Evolutionary conservation across 495 filamentous ascomycete genomes (phyloP).

Genomic region (Xylaria flabelliformis): DNA sequence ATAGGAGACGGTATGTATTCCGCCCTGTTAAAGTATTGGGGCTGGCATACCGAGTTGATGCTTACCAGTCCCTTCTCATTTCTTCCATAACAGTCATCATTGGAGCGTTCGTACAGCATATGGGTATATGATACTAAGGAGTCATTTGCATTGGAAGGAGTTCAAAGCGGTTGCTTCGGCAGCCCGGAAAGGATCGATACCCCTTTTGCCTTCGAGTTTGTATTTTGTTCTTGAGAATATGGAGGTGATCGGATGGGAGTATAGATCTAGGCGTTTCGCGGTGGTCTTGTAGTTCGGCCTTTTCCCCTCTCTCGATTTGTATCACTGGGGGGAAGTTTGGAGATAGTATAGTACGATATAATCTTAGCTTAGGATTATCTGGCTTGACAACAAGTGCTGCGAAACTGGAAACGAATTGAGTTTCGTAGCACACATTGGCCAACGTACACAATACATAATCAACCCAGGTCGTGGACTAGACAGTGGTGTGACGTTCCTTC

Average conservation of each 20-base stretch:
- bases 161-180: constrained; percentile 13
- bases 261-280: constrained; percentile 15
- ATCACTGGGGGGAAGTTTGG: not conserved
- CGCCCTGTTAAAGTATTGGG: not conserved
- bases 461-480: not conserved
- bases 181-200: constrained; percentile 24
- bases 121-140: constrained; percentile 13
- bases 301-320: not conserved
- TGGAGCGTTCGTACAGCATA: constrained; percentile 13
- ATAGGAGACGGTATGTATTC: not conserved
- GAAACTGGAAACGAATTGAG: not conserved
- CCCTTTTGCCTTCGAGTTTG: constrained; percentile 17
- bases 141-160: constrained; percentile 27
- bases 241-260: not conserved
- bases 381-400: not conserved
- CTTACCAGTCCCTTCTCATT: not conserved
- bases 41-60: not conserved
- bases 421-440: not conserved
- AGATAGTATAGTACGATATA: not conserved
- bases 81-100: not conserved
- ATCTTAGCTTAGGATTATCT: not conserved
- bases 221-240: not conserved
- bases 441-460: not conserved
- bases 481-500: not conserved
- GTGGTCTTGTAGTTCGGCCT: not conserved